Evolutionary conservation across 1,284 basidiomycete species (phyloP).

Genomic region (Malassezia equina): DNA sequence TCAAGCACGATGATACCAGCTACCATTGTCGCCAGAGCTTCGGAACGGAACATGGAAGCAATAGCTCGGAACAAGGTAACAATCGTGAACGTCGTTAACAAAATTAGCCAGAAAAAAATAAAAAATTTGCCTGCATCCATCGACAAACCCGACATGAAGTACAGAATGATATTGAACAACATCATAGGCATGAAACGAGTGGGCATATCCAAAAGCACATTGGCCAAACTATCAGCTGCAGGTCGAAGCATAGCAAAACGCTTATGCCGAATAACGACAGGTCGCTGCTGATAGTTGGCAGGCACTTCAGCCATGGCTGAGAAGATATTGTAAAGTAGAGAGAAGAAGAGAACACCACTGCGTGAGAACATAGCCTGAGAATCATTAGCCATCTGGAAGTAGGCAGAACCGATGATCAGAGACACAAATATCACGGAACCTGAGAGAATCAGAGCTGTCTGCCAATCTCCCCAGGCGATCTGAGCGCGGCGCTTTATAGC

Average conservation of each 20-base stretch:
- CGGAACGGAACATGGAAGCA: constrained; percentile 21
- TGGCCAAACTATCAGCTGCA: constrained; percentile 25
- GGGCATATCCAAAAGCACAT: constrained; percentile 35
- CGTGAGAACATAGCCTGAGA: constrained; percentile 67
- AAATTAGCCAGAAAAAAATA: constrained; percentile 22
- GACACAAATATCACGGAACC: constrained; percentile 52
- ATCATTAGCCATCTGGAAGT: constrained; percentile 57
- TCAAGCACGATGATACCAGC: constrained; percentile 32
- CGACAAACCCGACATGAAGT: constrained; percentile 32
- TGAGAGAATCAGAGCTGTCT: constrained; percentile 45
- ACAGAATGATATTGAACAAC: constrained; percentile 30
- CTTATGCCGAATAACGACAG: constrained; percentile 34
- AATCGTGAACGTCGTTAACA: constrained; percentile 28
- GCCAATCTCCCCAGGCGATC: constrained; percentile 58
- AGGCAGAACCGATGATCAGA: constrained; percentile 67
- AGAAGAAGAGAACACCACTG: constrained; percentile 22
- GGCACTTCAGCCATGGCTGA: constrained; percentile 48
- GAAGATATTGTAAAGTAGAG: constrained; percentile 50
- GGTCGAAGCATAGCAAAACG: constrained; percentile 36
- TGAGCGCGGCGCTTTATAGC: constrained; percentile 60
- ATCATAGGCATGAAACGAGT: constrained; percentile 22
- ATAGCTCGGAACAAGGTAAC: constrained; percentile 35
- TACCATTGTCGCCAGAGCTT: constrained; percentile 29
- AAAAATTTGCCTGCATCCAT: constrained; percentile 31
- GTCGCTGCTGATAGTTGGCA: constrained; percentile 26